These are phyloP conservation scores for Bruguiera sexangula DNA, from an alignment of 345 rosid genomes.

Conservation along the genomic window DNA sequence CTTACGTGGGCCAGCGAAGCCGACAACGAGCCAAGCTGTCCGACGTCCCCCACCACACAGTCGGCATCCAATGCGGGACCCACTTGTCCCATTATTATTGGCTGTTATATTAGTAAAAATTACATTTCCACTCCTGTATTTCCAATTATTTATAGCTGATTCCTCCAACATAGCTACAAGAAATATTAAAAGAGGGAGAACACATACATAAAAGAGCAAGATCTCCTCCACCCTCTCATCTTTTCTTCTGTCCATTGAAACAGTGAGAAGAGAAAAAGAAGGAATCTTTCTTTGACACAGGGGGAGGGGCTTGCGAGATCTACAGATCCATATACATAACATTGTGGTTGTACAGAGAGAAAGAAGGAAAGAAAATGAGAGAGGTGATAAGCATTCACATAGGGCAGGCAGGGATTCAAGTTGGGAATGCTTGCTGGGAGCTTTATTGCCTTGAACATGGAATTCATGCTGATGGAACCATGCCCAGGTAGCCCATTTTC, in stretches of 20 bases:
- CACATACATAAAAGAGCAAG: no score
- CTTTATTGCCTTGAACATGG: conserved; percentile 23
- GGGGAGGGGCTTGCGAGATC: neutral
- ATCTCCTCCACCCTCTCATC: neutral
- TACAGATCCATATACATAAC: neutral
- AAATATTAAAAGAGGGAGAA: no score
- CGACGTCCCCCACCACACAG: neutral
- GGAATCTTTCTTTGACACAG: neutral
- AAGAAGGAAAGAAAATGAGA: conserved; percentile 5
- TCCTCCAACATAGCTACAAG: no score
- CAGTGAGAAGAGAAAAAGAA: no score
- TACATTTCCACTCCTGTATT: neutral
- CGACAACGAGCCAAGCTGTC: conserved; percentile 29
- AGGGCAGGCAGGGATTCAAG: conserved; percentile 19
- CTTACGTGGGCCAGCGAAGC: conserved; percentile 16
- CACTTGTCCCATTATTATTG: neutral
- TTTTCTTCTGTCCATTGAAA: no score
- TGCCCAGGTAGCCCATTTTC: conserved; percentile 11
- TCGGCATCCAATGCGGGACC: neutral
- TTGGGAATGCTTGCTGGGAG: conserved; percentile 20
- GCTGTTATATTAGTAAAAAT: neutral
- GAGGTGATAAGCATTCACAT: conserved; percentile 16
- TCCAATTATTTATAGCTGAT: neutral
- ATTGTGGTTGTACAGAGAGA: neutral
- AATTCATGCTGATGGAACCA: conserved; percentile 12